Conservation (phyloP, 2,329 filamentous ascomycete genomes). For the Fusarium drepaniforme region DNA sequence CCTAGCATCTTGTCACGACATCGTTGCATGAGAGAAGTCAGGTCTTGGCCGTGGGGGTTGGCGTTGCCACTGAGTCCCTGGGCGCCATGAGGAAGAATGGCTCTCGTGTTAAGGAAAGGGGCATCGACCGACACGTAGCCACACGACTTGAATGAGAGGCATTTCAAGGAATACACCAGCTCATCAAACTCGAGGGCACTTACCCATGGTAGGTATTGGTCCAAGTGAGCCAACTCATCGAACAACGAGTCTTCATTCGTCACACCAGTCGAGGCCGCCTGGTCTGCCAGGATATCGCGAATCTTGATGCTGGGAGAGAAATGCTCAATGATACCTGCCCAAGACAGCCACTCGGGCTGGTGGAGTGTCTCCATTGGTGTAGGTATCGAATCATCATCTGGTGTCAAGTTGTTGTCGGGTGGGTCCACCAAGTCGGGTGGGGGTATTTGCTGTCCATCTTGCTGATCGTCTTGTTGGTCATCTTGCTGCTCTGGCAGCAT, state of each 20-base stretch:
- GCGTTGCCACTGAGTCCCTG: slow-evolving; percentile 39
- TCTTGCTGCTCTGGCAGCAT: too few species aligned
- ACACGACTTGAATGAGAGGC: slow-evolving; percentile 69
- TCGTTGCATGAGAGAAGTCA: slow-evolving; percentile 50
- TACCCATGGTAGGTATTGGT: slow-evolving; percentile 39
- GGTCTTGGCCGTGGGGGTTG: slow-evolving; percentile 39
- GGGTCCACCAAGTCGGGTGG: not conserved
- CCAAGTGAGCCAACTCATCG: slow-evolving; percentile 21
- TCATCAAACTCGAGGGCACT: slow-evolving; percentile 43
- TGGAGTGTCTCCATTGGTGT: slow-evolving; percentile 28
- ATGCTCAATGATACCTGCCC: slow-evolving; percentile 57
- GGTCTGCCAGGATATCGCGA: slow-evolving; percentile 30
- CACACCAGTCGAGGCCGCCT: slow-evolving; percentile 2
- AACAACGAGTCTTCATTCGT: not conserved
- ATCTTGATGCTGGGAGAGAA: slow-evolving; percentile 54
- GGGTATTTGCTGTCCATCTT: too few species aligned
- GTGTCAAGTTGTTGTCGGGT: slow-evolving; percentile 8
- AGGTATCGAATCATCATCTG: slow-evolving; percentile 1
- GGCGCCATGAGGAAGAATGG: slow-evolving; percentile 45
- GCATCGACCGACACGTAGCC: slow-evolving; percentile 66
- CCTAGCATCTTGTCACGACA: slow-evolving; percentile 52
- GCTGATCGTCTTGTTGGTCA: too few species aligned
- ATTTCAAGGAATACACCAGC: slow-evolving; percentile 47
- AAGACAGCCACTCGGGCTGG: slow-evolving; percentile 51
- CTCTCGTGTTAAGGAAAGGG: slow-evolving; percentile 51